Evolutionary conservation across 306 rosid genomes (phyloP).

Genomic region (Rosa lucieae): DNA sequence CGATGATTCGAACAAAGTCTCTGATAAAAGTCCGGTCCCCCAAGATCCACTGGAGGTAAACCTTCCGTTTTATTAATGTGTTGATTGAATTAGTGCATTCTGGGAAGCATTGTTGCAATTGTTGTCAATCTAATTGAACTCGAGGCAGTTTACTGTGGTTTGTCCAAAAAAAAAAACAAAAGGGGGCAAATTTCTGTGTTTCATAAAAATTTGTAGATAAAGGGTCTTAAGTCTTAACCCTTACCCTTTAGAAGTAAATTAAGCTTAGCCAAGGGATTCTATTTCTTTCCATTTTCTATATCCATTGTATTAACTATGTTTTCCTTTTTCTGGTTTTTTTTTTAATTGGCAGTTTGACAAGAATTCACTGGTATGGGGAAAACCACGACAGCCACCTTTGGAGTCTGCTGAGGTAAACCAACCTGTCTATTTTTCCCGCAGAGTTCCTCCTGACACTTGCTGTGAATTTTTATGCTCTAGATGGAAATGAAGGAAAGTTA

Average conservation of each 20-base stretch:
- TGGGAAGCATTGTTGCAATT: neutral
- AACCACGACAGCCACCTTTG: slow-evolving; percentile 84
- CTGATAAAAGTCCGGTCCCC: slow-evolving; percentile 46
- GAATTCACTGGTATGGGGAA: slow-evolving; percentile 78
- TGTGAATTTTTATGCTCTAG: neutral
- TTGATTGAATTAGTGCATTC: neutral
- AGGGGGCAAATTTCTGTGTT: neutral
- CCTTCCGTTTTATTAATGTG: slow-evolving; percentile 5
- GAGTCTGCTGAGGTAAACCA: slow-evolving; percentile 69
- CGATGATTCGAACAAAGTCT: slow-evolving; percentile 33
- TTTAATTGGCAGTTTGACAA: slow-evolving; percentile 66
- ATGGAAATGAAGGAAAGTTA: neutral
- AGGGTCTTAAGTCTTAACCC: neutral
- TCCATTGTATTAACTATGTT: neutral
- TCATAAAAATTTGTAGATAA: neutral
- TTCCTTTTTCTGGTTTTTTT: slow-evolving; percentile 11
- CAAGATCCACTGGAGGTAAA: slow-evolving; percentile 77
- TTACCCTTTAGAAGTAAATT: neutral
- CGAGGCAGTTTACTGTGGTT: neutral
- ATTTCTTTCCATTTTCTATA: neutral
- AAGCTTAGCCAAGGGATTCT: neutral
- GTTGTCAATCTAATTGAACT: neutral
- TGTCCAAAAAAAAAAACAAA: too few species aligned
- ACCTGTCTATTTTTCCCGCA: neutral
- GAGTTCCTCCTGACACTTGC: neutral